phyloP scores from a whole-genome alignment of 768 basidiomycete genomes.

The Leccinum incarnatum region DNA sequence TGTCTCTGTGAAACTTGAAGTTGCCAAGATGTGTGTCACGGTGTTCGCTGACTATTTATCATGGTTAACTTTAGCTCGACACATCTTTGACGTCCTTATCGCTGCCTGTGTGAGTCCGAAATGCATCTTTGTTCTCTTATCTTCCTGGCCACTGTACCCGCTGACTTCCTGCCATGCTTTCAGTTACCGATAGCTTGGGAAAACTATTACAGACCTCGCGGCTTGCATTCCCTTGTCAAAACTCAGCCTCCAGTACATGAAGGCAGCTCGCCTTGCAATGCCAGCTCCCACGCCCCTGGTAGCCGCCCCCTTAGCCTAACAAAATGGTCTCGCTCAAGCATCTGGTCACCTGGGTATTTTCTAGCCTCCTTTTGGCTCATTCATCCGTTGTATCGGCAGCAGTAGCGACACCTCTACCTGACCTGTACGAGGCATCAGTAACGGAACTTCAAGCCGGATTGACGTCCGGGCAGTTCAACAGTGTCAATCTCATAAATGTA shows the following conservation, averaged over 20 bases:
- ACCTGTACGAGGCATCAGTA: constrained; percentile 41
- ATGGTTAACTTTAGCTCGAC: constrained; percentile 3
- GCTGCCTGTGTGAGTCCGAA: neutral
- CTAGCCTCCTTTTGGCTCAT: constrained; percentile 4
- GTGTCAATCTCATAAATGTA: constrained; percentile 42
- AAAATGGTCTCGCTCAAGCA: constrained; percentile 5
- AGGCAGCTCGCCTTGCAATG: neutral
- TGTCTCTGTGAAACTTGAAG: neutral
- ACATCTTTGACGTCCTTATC: constrained; percentile 4
- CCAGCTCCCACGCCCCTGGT: neutral
- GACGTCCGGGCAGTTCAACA: constrained; percentile 35
- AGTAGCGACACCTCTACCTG: constrained; percentile 29
- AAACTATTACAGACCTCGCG: neutral
- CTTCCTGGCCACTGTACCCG: neutral
- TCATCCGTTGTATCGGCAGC: constrained; percentile 10
- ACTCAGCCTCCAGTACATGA: constrained; percentile 6
- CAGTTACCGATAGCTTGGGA: constrained; percentile 5
- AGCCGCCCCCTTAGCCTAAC: neutral
- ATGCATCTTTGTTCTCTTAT: neutral
- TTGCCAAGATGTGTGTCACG: neutral
- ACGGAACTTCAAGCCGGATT: constrained; percentile 39
- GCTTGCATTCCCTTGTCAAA: neutral
- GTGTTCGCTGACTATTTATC: neutral
- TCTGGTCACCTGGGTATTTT: constrained; percentile 8
- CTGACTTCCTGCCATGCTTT: constrained; percentile 11